Evolutionary conservation across 768 basidiomycete species (phyloP).

Genomic region (Mycena galericulata): DNA sequence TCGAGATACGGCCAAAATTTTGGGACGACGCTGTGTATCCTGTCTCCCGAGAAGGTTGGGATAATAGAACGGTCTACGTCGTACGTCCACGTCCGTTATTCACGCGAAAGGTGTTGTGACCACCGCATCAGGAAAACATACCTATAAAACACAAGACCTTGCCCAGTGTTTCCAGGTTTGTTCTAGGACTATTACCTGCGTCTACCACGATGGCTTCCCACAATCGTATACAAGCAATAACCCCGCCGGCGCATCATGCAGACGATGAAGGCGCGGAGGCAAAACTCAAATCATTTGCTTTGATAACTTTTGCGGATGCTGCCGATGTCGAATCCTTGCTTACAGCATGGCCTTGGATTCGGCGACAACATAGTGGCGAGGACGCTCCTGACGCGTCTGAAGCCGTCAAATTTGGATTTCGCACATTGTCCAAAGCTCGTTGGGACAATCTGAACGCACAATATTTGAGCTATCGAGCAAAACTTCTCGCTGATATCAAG

Average conservation of each 20-base stretch:
- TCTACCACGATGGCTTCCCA: not conserved
- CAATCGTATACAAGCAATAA: conserved; percentile 62
- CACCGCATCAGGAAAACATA: conserved; percentile 71
- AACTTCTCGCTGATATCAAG: conserved; percentile 56
- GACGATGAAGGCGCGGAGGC: conserved; percentile 67
- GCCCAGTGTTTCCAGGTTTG: conserved; percentile 61
- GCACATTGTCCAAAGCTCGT: conserved; percentile 62
- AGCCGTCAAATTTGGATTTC: conserved; percentile 70
- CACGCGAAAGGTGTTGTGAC: conserved; percentile 4
- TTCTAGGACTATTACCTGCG: conserved; percentile 49
- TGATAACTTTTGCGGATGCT: conserved; percentile 64
- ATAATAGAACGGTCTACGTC: conserved; percentile 69
- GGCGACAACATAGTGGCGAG: conserved; percentile 6
- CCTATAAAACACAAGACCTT: conserved; percentile 66
- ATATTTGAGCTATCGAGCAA: conserved; percentile 72
- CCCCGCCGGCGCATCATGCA: conserved; percentile 72
- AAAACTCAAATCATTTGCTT: conserved; percentile 81
- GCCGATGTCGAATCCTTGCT: conserved; percentile 58
- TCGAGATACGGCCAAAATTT: conserved; percentile 37
- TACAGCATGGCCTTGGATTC: conserved; percentile 73
- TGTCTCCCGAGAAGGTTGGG: conserved; percentile 67
- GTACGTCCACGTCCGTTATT: conserved; percentile 53
- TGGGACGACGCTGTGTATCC: conserved; percentile 65
- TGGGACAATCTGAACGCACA: conserved; percentile 79
- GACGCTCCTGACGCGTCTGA: conserved; percentile 43